Conservation (phyloP, 2,329 filamentous ascomycete species). For the Cordyceps militaris region DNA sequence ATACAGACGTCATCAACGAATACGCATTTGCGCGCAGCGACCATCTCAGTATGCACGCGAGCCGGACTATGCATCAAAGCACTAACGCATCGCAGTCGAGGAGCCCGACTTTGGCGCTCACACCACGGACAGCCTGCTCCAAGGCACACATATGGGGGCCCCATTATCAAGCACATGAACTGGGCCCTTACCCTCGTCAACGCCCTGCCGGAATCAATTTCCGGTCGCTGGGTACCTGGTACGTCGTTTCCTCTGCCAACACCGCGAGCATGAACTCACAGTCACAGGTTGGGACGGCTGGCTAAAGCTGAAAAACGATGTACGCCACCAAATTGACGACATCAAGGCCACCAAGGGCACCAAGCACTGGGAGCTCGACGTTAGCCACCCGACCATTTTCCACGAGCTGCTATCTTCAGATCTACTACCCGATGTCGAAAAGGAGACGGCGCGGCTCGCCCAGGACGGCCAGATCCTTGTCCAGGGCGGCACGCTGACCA, state of each 20-base stretch:
- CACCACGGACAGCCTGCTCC: slow-evolving; percentile 29
- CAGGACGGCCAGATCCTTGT: slow-evolving; percentile 34
- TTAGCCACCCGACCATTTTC: slow-evolving; percentile 31
- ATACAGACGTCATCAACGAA: slow-evolving; percentile 32
- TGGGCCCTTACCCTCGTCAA: slow-evolving; percentile 30
- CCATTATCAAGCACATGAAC: slow-evolving; percentile 29
- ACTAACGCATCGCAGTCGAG: slow-evolving; percentile 22
- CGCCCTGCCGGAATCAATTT: slow-evolving; percentile 28
- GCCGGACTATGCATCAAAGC: neutral
- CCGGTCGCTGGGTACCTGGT: slow-evolving; percentile 28
- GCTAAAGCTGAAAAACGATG: slow-evolving; percentile 32
- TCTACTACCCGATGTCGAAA: slow-evolving; percentile 27
- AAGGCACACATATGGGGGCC: slow-evolving; percentile 32
- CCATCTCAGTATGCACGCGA: slow-evolving; percentile 21
- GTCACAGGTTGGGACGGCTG: slow-evolving; percentile 29
- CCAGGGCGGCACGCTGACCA: slow-evolving; percentile 34
- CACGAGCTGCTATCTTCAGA: slow-evolving; percentile 27
- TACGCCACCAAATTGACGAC: slow-evolving; percentile 28
- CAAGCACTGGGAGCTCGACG: slow-evolving; percentile 27
- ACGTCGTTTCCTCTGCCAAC: slow-evolving; percentile 12
- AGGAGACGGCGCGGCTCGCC: slow-evolving; percentile 26
- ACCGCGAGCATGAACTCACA: slow-evolving; percentile 17
- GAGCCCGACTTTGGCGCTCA: slow-evolving; percentile 28
- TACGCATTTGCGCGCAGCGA: slow-evolving; percentile 32
- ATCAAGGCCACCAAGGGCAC: slow-evolving; percentile 29